phyloP scores from a whole-genome alignment of 1,139 yeast genomes.

The Sugiyamaella xylanicola region DNA sequence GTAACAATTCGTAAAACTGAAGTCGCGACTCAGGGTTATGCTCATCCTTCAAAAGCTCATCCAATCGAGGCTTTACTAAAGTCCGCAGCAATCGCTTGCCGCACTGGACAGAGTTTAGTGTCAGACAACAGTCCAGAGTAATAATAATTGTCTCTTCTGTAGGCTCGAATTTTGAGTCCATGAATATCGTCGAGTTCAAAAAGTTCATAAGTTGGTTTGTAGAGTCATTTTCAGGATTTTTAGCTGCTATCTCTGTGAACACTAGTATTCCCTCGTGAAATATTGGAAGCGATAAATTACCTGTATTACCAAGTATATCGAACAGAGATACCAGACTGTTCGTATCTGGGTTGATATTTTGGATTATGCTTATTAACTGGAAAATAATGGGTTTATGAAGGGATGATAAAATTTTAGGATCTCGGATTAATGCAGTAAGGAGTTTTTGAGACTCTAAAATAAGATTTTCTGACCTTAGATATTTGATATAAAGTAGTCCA shows the following conservation, averaged over 20 bases:
- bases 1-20: constrained; percentile 36
- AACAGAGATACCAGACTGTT: constrained; percentile 20
- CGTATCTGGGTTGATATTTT: constrained; percentile 23
- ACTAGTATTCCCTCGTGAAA: constrained; percentile 22
- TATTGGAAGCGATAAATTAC: constrained; percentile 12
- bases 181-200: constrained; percentile 19
- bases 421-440: constrained; percentile 24
- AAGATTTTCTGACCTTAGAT: constrained; percentile 29
- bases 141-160: constrained; percentile 29
- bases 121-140: constrained; percentile 31
- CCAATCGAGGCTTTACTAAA: constrained; percentile 25
- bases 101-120: constrained; percentile 21
- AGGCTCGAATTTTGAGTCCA: constrained; percentile 10
- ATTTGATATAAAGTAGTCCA: constrained; percentile 22
- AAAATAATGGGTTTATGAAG: constrained; percentile 21
- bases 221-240: neutral
- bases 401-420: neutral
- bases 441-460: constrained; percentile 31
- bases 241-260: constrained; percentile 17
- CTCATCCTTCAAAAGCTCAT: constrained; percentile 2
- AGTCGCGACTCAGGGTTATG: constrained; percentile 23
- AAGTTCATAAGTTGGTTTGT: constrained; percentile 16
- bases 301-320: constrained; percentile 4
- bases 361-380: constrained; percentile 15
- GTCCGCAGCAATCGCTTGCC: constrained; percentile 27